A percentile compares a stretch with the other conserved stretches of the same genome.
phyloP scores from a whole-genome alignment of 176 grass and related monocot species.

The Eremochloa ophiuroides region DNA sequence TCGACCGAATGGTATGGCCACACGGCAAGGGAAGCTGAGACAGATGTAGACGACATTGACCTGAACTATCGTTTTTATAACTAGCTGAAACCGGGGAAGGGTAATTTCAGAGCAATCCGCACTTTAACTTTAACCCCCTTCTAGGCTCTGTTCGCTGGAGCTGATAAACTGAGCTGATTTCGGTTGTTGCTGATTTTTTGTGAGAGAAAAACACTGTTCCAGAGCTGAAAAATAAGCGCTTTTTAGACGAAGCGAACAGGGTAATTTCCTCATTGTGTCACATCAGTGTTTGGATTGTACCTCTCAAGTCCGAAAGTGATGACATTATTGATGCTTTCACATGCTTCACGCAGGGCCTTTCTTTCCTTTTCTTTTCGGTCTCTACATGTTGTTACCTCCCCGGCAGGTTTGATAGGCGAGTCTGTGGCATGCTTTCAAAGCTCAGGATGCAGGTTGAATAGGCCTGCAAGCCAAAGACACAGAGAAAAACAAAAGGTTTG shows the following conservation, averaged over 20 bases:
- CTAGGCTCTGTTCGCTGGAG: no score
- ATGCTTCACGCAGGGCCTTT: slow-evolving; percentile 35
- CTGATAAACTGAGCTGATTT: no score
- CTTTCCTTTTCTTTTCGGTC: not conserved
- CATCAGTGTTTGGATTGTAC: not conserved
- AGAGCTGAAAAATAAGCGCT: no score
- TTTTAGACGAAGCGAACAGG: no score
- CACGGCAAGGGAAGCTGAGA: slow-evolving; percentile 17
- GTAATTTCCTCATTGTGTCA: slow-evolving; percentile 21
- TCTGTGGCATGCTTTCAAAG: slow-evolving; percentile 19
- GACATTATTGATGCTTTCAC: slow-evolving; percentile 34
- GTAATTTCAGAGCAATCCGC: slow-evolving; percentile 1
- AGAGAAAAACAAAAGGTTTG: not conserved
- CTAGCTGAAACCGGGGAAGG: not conserved
- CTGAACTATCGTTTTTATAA: not conserved
- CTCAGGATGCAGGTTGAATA: slow-evolving; percentile 15
- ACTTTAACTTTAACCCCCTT: not conserved
- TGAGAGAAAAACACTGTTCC: no score
- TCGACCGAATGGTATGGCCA: not conserved
- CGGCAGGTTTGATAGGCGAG: not conserved
- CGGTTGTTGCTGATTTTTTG: no score
- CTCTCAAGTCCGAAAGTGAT: slow-evolving; percentile 30
- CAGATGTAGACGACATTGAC: slow-evolving; percentile 16
- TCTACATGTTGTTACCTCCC: slow-evolving; percentile 19
- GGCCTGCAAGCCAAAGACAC: slow-evolving; percentile 23